Evolutionary conservation across 2,329 filamentous ascomycete species (phyloP).

Genomic region (Didymella segeticola): DNA sequence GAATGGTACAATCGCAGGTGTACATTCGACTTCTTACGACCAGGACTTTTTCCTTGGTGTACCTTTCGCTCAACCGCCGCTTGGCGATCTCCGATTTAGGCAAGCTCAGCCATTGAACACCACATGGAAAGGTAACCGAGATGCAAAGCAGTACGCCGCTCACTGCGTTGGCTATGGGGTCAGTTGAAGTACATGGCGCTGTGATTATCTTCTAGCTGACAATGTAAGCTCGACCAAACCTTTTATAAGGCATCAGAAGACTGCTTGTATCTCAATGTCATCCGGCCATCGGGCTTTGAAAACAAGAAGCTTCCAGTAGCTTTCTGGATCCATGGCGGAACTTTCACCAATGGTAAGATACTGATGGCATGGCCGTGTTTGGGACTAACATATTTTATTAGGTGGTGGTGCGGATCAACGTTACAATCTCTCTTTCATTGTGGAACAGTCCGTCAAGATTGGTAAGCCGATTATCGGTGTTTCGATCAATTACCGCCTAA

Average conservation of each 20-base stretch:
- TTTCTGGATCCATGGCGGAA: constrained; percentile 20
- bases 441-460: constrained; percentile 32
- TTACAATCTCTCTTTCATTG: constrained; percentile 56
- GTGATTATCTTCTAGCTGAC: not conserved
- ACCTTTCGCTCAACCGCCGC: constrained; percentile 25
- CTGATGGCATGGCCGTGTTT: not conserved
- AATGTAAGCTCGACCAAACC: constrained; percentile 9
- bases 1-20: constrained; percentile 50
- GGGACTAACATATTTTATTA: constrained; percentile 18
- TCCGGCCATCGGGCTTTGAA: constrained; percentile 28
- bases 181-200: not conserved
- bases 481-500: constrained; percentile 35
- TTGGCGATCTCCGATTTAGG: constrained; percentile 40
- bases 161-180: constrained; percentile 21
- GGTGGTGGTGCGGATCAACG: constrained; percentile 53
- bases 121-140: constrained; percentile 40
- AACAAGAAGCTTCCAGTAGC: constrained; percentile 18
- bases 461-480: constrained; percentile 33
- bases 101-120: constrained; percentile 19
- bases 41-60: constrained; percentile 46
- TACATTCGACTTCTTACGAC: constrained; percentile 46
- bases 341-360: constrained; percentile 44
- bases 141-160: constrained; percentile 45
- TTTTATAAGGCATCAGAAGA: constrained; percentile 41
- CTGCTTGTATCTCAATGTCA: constrained; percentile 50